Base-by-base conservation (phyloP, 2,329 filamentous ascomycete genomes). In the Trichoderma harzianum region DNA sequence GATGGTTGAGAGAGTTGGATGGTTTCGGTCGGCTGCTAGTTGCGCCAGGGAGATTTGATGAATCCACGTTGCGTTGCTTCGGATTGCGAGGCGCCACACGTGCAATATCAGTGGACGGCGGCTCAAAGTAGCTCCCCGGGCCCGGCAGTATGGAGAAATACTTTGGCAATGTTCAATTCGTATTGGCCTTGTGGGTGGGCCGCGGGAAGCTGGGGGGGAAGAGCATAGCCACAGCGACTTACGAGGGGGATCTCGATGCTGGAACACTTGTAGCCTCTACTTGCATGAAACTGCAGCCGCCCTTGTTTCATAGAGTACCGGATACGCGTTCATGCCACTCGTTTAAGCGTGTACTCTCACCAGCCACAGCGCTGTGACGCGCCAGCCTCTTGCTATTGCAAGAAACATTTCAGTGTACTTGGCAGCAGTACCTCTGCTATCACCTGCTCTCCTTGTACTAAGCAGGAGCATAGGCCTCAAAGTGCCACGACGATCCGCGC, bases 11-110 rank as follows among this genome's bases (percentile, higher is more conserved):
- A 64, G 21, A 24, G 43, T 43, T 34, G 68, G 32, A 61, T 66
- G 61, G 69, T 51, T 60, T 72, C 63, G 69, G 69, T 43, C 55
- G 32, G 43, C 32, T 47, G 43, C 32, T 47, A 18, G 28, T 60
- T 60, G 66, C 66, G 66, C 21, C 57, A 69, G 67, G 67, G 67
- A 62, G 57, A 51, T 63, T 70, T 62, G 36, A 69, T 60, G 63
- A 69, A 72, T 72, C 70, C 70, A 72, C 70, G 70, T 72, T 65
- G 65, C 70, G 70, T 72, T 65, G 65, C 57, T 43, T 68, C 53
- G 55, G 36, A 68, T 32, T 61, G 57, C 43, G 21, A 62, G 55
- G 61, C 30, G 70, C 70, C 70, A 72, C 70, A 69, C 64, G 70
- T 69, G 53, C 34, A 24, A 28, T 18, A 36, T 58, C 12, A 55